Evolutionary conservation across 1,284 basidiomycete genomes (phyloP).

Genomic region (Ustilago loliicola): DNA sequence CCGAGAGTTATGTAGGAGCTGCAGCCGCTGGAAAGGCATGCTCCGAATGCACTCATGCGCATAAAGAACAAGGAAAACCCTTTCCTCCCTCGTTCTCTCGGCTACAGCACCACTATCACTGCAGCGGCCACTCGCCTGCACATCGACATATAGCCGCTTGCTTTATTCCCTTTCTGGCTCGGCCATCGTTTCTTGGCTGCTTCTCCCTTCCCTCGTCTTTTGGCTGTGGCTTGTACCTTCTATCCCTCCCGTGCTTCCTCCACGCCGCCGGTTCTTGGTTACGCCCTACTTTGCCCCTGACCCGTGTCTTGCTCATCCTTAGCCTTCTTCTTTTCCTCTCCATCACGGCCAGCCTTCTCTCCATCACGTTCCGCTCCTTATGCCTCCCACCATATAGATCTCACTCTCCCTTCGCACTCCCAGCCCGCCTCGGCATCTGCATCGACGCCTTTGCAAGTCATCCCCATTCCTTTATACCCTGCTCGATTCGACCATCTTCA

Average conservation of each 20-base stretch:
- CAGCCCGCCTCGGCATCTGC: background rate
- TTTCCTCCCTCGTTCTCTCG: background rate
- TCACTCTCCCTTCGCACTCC: background rate
- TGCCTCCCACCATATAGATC: background rate
- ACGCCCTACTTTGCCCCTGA: slow-evolving; percentile 11
- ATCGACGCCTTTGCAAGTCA: background rate
- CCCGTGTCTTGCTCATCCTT: background rate
- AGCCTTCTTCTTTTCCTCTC: background rate
- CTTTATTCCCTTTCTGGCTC: background rate
- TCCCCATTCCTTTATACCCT: background rate
- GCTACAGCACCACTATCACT: background rate
- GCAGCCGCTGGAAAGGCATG: too few species aligned
- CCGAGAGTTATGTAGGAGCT: too few species aligned
- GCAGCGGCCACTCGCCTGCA: background rate
- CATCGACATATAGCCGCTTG: background rate
- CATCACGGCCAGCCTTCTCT: background rate
- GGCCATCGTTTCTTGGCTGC: background rate
- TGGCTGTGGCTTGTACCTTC: background rate
- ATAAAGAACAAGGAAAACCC: background rate
- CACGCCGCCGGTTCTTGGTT: slow-evolving; percentile 6
- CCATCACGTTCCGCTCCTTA: background rate
- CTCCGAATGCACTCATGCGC: too few species aligned
- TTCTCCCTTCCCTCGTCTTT: background rate
- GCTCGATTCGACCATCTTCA: background rate
- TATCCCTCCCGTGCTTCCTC: background rate